Conservation (phyloP, 2,329 filamentous ascomycete species). For the Calonectria fujianensis region DNA sequence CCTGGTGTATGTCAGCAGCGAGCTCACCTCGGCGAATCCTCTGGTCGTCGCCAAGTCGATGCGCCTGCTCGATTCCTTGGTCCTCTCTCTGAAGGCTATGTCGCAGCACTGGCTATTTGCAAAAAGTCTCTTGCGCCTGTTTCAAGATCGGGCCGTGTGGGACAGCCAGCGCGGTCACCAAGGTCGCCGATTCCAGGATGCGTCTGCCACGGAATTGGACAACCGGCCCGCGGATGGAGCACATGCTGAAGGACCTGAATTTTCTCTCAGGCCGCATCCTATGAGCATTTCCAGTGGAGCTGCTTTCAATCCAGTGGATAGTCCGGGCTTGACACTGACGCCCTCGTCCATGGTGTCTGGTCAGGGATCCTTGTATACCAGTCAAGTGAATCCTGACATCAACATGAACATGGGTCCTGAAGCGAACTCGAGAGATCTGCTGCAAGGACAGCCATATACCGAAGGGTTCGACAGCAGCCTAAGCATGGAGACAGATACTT, state of each 20-base stretch:
- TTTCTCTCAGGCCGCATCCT: conserved; percentile 48
- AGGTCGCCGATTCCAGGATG: conserved; percentile 31
- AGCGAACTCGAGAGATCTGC: conserved; percentile 28
- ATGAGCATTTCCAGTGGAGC: conserved; percentile 29
- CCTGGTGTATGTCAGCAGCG: conserved; percentile 55
- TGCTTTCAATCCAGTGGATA: conserved; percentile 30
- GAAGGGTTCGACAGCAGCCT: conserved; percentile 44
- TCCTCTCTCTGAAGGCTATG: conserved; percentile 55
- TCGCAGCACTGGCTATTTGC: conserved; percentile 58
- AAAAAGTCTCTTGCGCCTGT: conserved; percentile 56
- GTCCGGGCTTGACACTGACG: conserved; percentile 34
- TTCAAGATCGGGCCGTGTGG: conserved; percentile 53
- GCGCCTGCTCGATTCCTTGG: conserved; percentile 55
- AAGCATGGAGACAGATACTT: conserved; percentile 37
- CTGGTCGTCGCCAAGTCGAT: conserved; percentile 57
- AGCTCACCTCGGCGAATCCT: conserved; percentile 56
- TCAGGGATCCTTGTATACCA: conserved; percentile 34
- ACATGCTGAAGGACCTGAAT: conserved; percentile 34
- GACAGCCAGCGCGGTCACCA: conserved; percentile 33
- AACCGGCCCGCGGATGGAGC: conserved; percentile 27
- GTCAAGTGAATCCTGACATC: conserved; percentile 38
- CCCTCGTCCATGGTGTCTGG: conserved; percentile 35
- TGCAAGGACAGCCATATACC: conserved; percentile 44
- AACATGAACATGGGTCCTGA: conserved; percentile 41
- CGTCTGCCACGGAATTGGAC: not conserved